Evolutionary conservation across 768 basidiomycete species (phyloP), one percentile per base, ranked within the genome.

Genomic region (Guyanaporus albipodus): DNA sequence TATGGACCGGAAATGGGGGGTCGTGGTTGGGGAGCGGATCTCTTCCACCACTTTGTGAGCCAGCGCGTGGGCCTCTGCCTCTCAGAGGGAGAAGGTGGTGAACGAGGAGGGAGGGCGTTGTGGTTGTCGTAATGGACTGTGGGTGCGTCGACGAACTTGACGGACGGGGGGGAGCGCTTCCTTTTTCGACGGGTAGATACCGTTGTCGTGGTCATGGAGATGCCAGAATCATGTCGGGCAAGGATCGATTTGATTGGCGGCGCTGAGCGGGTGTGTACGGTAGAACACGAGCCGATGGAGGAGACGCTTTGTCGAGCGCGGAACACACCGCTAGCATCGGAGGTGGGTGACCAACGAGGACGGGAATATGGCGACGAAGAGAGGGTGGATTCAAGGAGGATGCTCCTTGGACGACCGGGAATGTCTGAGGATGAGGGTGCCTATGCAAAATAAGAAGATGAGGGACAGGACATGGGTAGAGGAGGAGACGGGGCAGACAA

Each of bases 111-210:
- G 8, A 60, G 48, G 11, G 44, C 9, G 44, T 52, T 43, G 17
- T 31, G 27, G 28, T 59, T 31, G 7, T 53, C 50, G 46, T 82
- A 81, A 57, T 83, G 76, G 8, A 85, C 71, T 3, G 75, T 83
- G 14, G 84, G 83, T 43, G 72, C 69, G 47, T 84, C 82, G 23
- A 80, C 80, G 51, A 87, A 87, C 54, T 83, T 87, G 40, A 87
- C 85, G 27, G 80, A 83, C 43, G 67, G 58, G 10, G 68, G 54
- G 7, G 64, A 60, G n/a, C 64, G 67, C 23, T 38, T 68, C 52
- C 57, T 69, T 48, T 51, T 58, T 15, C 65, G 54, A 27, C 60
- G 52, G 11, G 49, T 39, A 21, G 53, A 54, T 32, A 48, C 53
- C 21, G 70, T 59, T 26, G 63, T 63, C 15, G 60, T 63, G 42